These are phyloP conservation scores for Ilex aquifolium DNA, from an alignment of 257 asterid species.

Conservation along the genomic window DNA sequence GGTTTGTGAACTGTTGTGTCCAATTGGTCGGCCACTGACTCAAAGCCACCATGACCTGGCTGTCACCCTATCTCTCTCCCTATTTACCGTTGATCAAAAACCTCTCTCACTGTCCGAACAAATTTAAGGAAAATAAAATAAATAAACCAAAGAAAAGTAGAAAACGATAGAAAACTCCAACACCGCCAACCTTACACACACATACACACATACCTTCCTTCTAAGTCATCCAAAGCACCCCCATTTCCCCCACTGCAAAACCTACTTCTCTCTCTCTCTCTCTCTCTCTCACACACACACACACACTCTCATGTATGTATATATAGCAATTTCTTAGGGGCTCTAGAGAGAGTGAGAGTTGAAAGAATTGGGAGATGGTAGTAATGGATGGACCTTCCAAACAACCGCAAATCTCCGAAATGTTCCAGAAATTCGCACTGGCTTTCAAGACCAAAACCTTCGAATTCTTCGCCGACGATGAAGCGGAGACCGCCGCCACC, in stretches of 20 bases:
- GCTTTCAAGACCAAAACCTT: conserved; percentile 84
- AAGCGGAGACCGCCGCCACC: conserved; percentile 15
- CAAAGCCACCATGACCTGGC: not conserved
- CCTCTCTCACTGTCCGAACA: not conserved
- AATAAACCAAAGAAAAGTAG: not conserved
- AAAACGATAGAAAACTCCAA: conserved; percentile 13
- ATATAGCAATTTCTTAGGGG: no score
- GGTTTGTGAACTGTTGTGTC: no score
- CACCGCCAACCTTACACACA: conserved; percentile 16
- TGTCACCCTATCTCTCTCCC: conserved; percentile 5
- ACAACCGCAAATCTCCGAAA: conserved; percentile 72
- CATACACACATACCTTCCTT: conserved; percentile 67
- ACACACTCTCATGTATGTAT: conserved; percentile 18
- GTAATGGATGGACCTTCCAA: conserved; percentile 53
- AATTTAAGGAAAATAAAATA: not conserved
- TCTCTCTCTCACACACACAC: no score
- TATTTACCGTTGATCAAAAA: conserved; percentile 10
- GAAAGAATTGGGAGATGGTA: conserved; percentile 21
- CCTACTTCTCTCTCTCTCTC: no score
- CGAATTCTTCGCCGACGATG: conserved; percentile 69
- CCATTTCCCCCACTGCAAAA: not conserved
- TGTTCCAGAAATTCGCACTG: conserved; percentile 87
- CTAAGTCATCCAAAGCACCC: conserved; percentile 60
- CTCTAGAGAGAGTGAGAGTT: no score
- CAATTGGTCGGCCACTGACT: conserved; percentile 21